Evolutionary conservation across 2,329 filamentous ascomycete genomes (phyloP).

Genomic region (Phyllosticta citribraziliensis): DNA sequence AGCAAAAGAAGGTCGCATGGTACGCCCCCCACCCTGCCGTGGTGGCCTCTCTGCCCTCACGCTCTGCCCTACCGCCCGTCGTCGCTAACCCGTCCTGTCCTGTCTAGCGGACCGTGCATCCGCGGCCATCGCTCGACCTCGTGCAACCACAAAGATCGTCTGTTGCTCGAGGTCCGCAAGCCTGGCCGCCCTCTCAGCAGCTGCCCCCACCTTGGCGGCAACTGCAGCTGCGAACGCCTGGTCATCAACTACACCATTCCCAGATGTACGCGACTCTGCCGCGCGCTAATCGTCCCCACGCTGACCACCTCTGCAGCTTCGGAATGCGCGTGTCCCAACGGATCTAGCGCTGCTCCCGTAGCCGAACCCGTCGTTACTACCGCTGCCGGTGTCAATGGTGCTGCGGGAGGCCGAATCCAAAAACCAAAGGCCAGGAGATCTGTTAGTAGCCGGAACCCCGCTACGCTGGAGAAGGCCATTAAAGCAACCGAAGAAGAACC

Average conservation of each 20-base stretch:
- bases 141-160: constrained; percentile 59
- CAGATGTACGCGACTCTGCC: constrained; percentile 19
- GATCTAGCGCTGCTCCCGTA: constrained; percentile 3
- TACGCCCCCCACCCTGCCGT: constrained; percentile 32
- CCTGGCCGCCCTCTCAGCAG: constrained; percentile 60
- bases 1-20: constrained; percentile 70
- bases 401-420: constrained; percentile 20
- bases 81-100: not conserved
- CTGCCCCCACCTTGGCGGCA: constrained; percentile 56
- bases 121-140: constrained; percentile 67
- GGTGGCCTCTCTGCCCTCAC: not conserved
- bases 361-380: constrained; percentile 3
- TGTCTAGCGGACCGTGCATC: constrained; percentile 58
- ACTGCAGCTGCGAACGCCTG: constrained; percentile 54
- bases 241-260: constrained; percentile 40
- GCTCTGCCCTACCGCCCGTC: not conserved
- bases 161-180: constrained; percentile 62
- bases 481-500: constrained; percentile 15
- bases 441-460: constrained; percentile 18
- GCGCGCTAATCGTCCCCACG: not conserved
- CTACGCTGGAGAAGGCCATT: constrained; percentile 25
- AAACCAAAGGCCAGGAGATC: constrained; percentile 22
- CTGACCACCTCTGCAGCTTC: constrained; percentile 15
- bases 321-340: constrained; percentile 26
- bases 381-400: not conserved